Evolutionary conservation across 805 yeast species (phyloP), one percentile per base, ranked within the genome.

Genomic region (Yamadazyma phyllophila): DNA sequence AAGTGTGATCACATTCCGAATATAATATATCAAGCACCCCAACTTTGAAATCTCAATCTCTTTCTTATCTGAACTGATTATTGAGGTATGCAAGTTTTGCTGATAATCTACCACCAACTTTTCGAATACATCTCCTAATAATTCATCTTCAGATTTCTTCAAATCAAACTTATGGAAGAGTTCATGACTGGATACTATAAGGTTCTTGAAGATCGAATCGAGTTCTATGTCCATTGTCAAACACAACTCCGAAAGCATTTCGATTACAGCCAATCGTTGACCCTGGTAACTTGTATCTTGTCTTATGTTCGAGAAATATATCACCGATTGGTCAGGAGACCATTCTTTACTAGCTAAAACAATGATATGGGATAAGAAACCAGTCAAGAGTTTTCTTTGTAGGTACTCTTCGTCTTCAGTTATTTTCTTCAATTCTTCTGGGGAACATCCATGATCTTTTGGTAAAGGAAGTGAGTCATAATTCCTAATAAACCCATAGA

Each of bases 221-320:
- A 82, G 65, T 43, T 83, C 80, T 42, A 88, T 57, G 62, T 91
- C 98, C 62, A 77, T 78, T 3, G 94, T 80, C 27, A 71, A 57
- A 0, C 85, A 76, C 48, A 89, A 66, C 44, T 60, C 67, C 34
- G 52, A 51, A 24, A 47, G 58, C 46, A 67, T 62, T 38, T 50
- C 67, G 46, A 51, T 29, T 5, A 58, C 65, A 0, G 29, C 7
- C 38, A 46, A 37, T 35, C 42, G 30, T 14, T 10, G 31, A 4
- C 4, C 16, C 7, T 8, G 14, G 20, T 17, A 12, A 9, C 11
- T 10, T 20, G 26, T 44, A 30, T 2, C 10, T 16, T 38, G 34
- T 2, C 26, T 33, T 13, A 45, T n/a, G n/a, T 32, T 37, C 7
- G 14, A 26, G 26, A 47, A 43, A 14, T 44, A 43, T 7, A 37